Percentiles rank a stretch among this genome's conserved stretches.
These are phyloP conservation scores for Penicillium sp. DNA, from an alignment of 2,329 filamentous ascomycete genomes.

Conservation along the genomic window DNA sequence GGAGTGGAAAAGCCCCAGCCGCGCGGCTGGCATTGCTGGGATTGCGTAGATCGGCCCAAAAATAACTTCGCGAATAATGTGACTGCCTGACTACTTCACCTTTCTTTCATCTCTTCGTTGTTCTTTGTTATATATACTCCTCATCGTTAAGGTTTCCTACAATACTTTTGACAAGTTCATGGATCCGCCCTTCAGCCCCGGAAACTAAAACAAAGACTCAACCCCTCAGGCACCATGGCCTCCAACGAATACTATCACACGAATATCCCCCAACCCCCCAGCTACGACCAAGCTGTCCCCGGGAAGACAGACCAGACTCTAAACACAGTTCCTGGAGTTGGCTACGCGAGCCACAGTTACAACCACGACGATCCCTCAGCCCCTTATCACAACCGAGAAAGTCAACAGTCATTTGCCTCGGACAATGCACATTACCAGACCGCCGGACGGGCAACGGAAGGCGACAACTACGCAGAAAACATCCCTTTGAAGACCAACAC, in stretches of 20 bases:
- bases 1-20: conserved; percentile 13
- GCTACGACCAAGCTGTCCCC: conserved; percentile 36
- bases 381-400: conserved; percentile 36
- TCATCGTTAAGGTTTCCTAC: background rate
- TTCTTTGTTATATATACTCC: background rate
- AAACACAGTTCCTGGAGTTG: conserved; percentile 21
- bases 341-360: conserved; percentile 25
- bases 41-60: conserved; percentile 24
- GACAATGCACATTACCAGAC: conserved; percentile 33
- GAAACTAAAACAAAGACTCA: background rate
- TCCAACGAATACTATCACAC: conserved; percentile 65
- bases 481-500: conserved; percentile 40
- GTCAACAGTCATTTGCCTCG: conserved; percentile 38
- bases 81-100: conserved; percentile 17
- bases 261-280: conserved; percentile 35
- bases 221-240: conserved; percentile 50
- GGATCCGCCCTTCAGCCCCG: background rate
- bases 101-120: conserved; percentile 4
- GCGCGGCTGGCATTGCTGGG: conserved; percentile 28
- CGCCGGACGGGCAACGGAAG: conserved; percentile 33
- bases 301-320: conserved; percentile 39
- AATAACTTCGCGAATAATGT: conserved; percentile 22
- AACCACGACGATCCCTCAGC: conserved; percentile 46
- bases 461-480: conserved; percentile 42
- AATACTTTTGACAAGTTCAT: background rate